phyloP scores from a whole-genome alignment of 768 basidiomycete species.

The Porpolomopsis calyptriformis region DNA sequence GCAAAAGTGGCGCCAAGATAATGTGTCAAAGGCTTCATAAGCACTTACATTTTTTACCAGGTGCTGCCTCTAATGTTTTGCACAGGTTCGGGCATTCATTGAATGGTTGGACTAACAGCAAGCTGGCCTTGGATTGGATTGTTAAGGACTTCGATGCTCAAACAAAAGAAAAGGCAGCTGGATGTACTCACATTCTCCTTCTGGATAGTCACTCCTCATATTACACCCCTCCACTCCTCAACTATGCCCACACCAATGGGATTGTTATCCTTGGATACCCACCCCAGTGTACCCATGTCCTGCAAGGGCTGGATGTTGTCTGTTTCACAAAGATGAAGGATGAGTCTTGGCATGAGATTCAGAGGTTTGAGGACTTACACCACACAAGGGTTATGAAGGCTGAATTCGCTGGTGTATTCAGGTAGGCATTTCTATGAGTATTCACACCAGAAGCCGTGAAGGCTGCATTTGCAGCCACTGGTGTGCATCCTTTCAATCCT shows the following conservation, averaged over 20 bases:
- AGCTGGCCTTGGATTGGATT: constrained; percentile 17
- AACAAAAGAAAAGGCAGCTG: constrained; percentile 26
- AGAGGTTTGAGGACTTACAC: neutral
- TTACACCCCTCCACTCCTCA: constrained; percentile 22
- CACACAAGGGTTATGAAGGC: constrained; percentile 10
- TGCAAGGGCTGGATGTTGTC: constrained; percentile 36
- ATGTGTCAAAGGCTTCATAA: constrained; percentile 25
- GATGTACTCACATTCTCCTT: constrained; percentile 21
- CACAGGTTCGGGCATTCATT: constrained; percentile 16
- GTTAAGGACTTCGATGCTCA: constrained; percentile 22
- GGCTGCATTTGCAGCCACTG: constrained; percentile 15
- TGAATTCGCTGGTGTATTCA: constrained; percentile 15
- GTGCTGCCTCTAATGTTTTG: constrained; percentile 2
- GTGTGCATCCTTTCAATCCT: constrained; percentile 13
- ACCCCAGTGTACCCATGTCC: constrained; percentile 29
- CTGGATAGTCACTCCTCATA: constrained; percentile 36
- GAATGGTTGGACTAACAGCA: constrained; percentile 25
- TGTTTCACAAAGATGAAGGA: constrained; percentile 34
- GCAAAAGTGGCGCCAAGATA: constrained; percentile 24
- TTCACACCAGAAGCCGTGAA: constrained; percentile 10
- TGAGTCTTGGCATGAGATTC: neutral
- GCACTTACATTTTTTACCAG: constrained; percentile 7
- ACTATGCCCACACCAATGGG: constrained; percentile 23
- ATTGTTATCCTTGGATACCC: constrained; percentile 31
- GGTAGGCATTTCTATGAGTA: constrained; percentile 11